Evolutionary conservation across 495 filamentous ascomycete species (phyloP).

Genomic region (Hamigera avellanea): DNA sequence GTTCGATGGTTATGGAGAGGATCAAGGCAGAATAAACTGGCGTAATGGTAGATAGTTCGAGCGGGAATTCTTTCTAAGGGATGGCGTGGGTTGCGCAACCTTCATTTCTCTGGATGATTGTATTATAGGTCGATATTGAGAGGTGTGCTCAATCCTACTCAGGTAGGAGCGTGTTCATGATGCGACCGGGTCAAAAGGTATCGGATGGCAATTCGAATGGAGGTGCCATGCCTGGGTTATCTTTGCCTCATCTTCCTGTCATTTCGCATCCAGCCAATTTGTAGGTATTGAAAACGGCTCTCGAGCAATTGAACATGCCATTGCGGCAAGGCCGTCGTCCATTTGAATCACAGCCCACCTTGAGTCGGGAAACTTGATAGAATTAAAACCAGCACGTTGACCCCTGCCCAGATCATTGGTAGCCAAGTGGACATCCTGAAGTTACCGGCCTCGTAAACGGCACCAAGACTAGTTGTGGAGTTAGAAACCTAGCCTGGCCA

Average conservation of each 20-base stretch:
- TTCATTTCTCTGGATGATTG: neutral
- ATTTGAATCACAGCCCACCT: slow-evolving; percentile 72
- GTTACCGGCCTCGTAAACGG: slow-evolving; percentile 76
- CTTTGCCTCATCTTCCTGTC: too few relatives aligned
- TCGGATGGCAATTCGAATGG: too few relatives aligned
- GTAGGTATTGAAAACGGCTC: too few relatives aligned
- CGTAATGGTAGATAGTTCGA: slow-evolving; percentile 33
- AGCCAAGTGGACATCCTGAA: slow-evolving; percentile 97
- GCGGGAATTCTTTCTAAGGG: neutral
- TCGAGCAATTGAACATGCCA: too few relatives aligned
- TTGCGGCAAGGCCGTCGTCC: too few relatives aligned
- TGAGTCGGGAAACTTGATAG: slow-evolving; percentile 91
- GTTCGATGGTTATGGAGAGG: slow-evolving; percentile 55
- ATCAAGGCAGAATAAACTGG: slow-evolving; percentile 57
- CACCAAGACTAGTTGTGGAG: slow-evolving; percentile 52
- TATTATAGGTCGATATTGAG: too few relatives aligned
- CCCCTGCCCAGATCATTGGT: slow-evolving; percentile 85
- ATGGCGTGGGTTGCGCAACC: too few relatives aligned
- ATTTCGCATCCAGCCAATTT: too few relatives aligned
- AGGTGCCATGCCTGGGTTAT: too few relatives aligned
- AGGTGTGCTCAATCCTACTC: too few relatives aligned
- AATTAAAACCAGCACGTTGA: slow-evolving; percentile 82
- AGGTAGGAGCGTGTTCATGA: too few relatives aligned
- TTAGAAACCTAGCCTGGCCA: neutral
- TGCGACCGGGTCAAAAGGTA: too few relatives aligned